These are phyloP conservation scores for Fragosphaeria purpurea DNA, from an alignment of 2,329 filamentous ascomycete genomes.

Conservation along the genomic window DNA sequence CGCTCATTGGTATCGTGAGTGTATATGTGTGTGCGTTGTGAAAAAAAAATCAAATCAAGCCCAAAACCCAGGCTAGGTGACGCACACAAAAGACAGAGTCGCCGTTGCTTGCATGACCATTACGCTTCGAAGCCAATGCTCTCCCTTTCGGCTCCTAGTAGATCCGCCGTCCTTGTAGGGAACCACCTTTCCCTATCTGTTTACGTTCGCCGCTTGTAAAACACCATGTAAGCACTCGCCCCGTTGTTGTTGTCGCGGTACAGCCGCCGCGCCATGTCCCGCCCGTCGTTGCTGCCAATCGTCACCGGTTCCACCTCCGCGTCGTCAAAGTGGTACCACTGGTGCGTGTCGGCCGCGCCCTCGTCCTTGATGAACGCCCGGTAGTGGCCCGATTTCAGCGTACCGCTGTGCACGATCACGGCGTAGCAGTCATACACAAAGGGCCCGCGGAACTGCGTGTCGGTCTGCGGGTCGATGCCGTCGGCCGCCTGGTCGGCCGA, in stretches of 20 bases:
- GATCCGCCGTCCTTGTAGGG: too few species aligned
- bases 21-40: too few species aligned
- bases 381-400: constrained; percentile 69
- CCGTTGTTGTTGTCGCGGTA: constrained; percentile 11
- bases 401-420: constrained; percentile 68
- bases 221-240: constrained; percentile 15
- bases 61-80: too few species aligned
- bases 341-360: constrained; percentile 18
- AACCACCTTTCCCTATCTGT: too few species aligned
- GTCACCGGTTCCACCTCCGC: constrained; percentile 12
- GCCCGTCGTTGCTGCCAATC: constrained; percentile 14
- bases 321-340: constrained; percentile 44
- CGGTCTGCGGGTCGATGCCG: constrained; percentile 23
- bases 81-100: too few species aligned
- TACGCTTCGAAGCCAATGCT: too few species aligned
- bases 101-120: too few species aligned
- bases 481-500: constrained; percentile 1
- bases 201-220: constrained; percentile 12
- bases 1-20: too few species aligned
- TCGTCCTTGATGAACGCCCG: constrained; percentile 57
- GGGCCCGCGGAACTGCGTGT: constrained; percentile 33
- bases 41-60: too few species aligned
- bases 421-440: constrained; percentile 80
- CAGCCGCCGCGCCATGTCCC: constrained; percentile 14
- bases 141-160: too few species aligned